phyloP scores from a whole-genome alignment of 768 basidiomycete genomes.

The Leucosporidium scottii region DNA sequence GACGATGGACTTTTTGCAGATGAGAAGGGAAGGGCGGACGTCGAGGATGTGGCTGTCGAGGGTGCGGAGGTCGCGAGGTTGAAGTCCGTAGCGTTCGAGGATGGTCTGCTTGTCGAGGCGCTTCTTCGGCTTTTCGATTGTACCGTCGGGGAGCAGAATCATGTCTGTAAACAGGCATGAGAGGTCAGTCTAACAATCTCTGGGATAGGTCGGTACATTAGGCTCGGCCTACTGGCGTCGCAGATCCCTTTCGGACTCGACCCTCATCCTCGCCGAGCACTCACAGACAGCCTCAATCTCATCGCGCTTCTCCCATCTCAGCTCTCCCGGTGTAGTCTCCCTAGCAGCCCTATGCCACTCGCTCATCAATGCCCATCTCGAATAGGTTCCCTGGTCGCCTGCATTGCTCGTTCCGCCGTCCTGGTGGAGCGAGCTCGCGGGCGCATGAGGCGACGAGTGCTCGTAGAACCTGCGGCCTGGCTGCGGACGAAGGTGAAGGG shows the following conservation, averaged over 20 bases:
- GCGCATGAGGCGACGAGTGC: no score
- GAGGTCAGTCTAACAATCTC: not conserved
- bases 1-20: conserved; percentile 15
- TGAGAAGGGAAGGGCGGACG: conserved; percentile 25
- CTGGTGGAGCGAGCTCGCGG: no score
- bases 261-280: not conserved
- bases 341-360: not conserved
- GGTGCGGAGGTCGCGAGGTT: conserved; percentile 18
- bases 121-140: not conserved
- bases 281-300: not conserved
- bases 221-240: not conserved
- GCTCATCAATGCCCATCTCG: no score
- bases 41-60: conserved; percentile 33
- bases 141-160: not conserved
- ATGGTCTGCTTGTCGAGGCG: not conserved
- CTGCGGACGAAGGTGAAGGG: no score
- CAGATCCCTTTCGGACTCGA: not conserved
- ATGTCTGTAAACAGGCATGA: not conserved
- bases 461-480: no score
- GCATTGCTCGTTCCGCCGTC: no score
- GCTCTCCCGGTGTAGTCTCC: not conserved
- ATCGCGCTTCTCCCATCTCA: not conserved
- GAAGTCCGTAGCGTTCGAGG: not conserved
- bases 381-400: no score
- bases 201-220: not conserved